Conservation (phyloP, 2,329 filamentous ascomycete genomes). For the Alternaria tenuissima region DNA sequence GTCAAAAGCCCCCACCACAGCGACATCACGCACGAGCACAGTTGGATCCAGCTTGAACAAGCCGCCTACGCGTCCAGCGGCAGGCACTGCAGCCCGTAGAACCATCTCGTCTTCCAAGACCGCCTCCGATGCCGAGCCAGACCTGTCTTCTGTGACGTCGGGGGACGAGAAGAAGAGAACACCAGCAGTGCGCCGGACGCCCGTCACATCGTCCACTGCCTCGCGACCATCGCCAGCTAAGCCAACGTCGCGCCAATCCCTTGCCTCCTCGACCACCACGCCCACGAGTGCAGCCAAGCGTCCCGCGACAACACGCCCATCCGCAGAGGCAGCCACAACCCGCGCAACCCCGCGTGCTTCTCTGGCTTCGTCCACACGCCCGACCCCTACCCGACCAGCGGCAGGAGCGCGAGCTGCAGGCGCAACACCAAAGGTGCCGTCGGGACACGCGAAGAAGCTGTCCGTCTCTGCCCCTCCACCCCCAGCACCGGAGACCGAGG, state of each 20-base stretch:
- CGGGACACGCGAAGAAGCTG: constrained; percentile 42
- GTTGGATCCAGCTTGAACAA: constrained; percentile 46
- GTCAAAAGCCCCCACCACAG: constrained; percentile 34
- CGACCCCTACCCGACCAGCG: constrained; percentile 34
- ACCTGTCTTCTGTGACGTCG: constrained; percentile 45
- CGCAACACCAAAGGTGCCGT: constrained; percentile 30
- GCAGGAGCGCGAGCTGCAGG: constrained; percentile 30
- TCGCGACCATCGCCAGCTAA: constrained; percentile 7
- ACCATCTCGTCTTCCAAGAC: constrained; percentile 32
- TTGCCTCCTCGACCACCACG: constrained; percentile 31
- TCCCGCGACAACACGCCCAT: constrained; percentile 38
- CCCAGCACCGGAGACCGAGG: constrained; percentile 15
- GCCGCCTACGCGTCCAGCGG: constrained; percentile 46
- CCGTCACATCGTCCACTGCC: constrained; percentile 29
- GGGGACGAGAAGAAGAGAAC: constrained; percentile 49
- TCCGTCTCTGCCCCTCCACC: constrained; percentile 29
- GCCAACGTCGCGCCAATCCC: constrained; percentile 17
- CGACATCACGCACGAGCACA: constrained; percentile 37
- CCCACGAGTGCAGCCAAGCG: constrained; percentile 36
- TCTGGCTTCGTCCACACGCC: constrained; percentile 34
- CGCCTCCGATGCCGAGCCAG: constrained; percentile 43
- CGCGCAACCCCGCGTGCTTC: constrained; percentile 42
- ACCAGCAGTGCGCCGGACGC: constrained; percentile 33
- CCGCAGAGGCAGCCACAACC: constrained; percentile 31
- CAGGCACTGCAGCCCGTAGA: constrained; percentile 35